A percentile compares a stretch with the other conserved stretches of the same genome.
phyloP scores from a whole-genome alignment of 2,329 filamentous ascomycete species.

The Claviceps paspali region DNA sequence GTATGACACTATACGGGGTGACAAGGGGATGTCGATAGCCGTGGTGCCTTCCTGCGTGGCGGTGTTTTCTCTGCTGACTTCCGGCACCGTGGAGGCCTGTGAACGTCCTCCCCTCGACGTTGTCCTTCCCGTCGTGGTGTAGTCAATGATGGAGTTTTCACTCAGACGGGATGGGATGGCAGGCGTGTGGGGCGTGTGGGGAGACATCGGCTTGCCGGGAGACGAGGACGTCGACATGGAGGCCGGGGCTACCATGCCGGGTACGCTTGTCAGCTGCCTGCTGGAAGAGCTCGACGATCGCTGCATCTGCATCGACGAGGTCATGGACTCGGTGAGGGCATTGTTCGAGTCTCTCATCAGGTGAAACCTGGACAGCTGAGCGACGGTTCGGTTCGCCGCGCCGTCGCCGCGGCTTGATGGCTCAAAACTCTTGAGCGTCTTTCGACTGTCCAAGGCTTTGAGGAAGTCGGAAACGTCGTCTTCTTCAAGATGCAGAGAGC shows the following conservation, averaged over 20 bases:
- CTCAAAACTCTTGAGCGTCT: slow-evolving; percentile 71
- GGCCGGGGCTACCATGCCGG: slow-evolving; percentile 54
- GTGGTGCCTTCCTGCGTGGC: slow-evolving; percentile 38
- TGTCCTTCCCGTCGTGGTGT: slow-evolving; percentile 15
- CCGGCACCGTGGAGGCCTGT: slow-evolving; percentile 13
- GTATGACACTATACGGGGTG: slow-evolving; percentile 43
- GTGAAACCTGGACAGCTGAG: slow-evolving; percentile 73
- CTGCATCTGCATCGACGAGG: slow-evolving; percentile 73
- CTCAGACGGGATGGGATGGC: slow-evolving; percentile 88
- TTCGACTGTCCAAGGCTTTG: slow-evolving; percentile 74
- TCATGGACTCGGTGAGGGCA: slow-evolving; percentile 81
- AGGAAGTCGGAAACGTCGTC: slow-evolving; percentile 90
- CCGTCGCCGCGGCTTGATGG: slow-evolving; percentile 50
- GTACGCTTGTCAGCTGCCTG: slow-evolving; percentile 42
- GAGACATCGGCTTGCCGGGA: slow-evolving; percentile 77
- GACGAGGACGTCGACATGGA: slow-evolving; percentile 77
- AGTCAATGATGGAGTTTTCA: slow-evolving; percentile 58
- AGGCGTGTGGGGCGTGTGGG: slow-evolving; percentile 82
- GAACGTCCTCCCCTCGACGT: slow-evolving; percentile 15
- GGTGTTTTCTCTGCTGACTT: slow-evolving; percentile 21
- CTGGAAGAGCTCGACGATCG: slow-evolving; percentile 64
- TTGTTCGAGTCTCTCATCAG: slow-evolving; percentile 81
- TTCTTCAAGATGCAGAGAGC: slow-evolving; percentile 61
- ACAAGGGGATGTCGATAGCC: slow-evolving; percentile 60
- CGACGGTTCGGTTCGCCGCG: slow-evolving; percentile 58